Conservation (phyloP, 495 filamentous ascomycete genomes). For the Aspergillus bertholletiae region DNA sequence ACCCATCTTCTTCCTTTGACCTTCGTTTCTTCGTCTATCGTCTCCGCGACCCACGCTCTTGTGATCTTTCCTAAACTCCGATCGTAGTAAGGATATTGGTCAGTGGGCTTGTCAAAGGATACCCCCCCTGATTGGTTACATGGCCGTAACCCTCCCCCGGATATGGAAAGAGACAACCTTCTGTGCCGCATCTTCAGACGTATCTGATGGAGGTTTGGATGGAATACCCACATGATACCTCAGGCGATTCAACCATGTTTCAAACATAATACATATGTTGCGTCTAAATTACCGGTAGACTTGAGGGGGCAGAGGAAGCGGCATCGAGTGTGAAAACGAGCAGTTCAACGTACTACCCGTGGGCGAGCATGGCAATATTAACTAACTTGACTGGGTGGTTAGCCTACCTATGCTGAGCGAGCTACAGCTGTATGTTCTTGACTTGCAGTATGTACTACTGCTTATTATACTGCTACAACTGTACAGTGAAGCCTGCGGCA, state of each 20-base stretch:
- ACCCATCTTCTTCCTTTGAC: slow-evolving; percentile 7
- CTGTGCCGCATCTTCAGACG: not conserved
- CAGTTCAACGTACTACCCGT: too few relatives aligned
- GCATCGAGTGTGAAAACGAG: too few relatives aligned
- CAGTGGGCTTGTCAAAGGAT: slow-evolving; percentile 5
- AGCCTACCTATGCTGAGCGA: not conserved
- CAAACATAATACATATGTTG: not conserved
- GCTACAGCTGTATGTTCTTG: not conserved
- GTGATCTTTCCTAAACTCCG: slow-evolving; percentile 12
- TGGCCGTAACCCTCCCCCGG: not conserved
- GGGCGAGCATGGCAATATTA: not conserved
- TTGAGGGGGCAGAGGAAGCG: too few relatives aligned
- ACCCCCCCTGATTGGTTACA: slow-evolving; percentile 6
- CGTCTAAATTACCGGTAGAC: not conserved
- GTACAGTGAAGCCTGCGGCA: too few relatives aligned
- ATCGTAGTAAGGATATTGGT: slow-evolving; percentile 10
- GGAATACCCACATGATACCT: not conserved
- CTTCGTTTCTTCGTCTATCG: not conserved
- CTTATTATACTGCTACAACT: too few relatives aligned
- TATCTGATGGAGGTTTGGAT: not conserved
- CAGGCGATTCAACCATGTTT: not conserved
- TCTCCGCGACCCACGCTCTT: slow-evolving; percentile 11
- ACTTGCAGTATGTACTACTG: not conserved
- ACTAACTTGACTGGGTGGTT: not conserved
- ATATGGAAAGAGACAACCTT: not conserved